Conservation (phyloP, 1,284 basidiomycete genomes). For the Marasmius oreades region DNA sequence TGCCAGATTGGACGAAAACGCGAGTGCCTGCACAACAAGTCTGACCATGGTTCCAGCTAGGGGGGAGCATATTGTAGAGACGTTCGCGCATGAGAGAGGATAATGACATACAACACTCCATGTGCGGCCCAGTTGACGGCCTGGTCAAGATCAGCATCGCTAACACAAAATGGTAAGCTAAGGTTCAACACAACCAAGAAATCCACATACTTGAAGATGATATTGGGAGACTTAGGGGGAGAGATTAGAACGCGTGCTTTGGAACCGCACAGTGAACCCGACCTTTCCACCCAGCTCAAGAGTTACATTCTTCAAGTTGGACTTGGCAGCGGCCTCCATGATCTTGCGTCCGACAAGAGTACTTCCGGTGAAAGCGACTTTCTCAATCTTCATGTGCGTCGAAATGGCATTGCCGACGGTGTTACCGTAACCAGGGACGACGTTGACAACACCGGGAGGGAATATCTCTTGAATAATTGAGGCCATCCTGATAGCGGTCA, state of each 20-base stretch:
- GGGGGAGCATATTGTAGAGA: neutral
- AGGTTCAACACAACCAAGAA: too few relatives aligned
- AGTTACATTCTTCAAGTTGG: constrained; percentile 86
- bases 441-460: constrained; percentile 67
- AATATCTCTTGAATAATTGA: constrained; percentile 54
- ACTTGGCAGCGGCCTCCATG: constrained; percentile 79
- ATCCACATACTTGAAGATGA: constrained; percentile 44
- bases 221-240: constrained; percentile 44
- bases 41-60: constrained; percentile 40
- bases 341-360: constrained; percentile 70
- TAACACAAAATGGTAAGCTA: neutral
- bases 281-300: constrained; percentile 56
- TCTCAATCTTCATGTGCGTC: constrained; percentile 44
- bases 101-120: constrained; percentile 60
- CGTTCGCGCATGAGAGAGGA: neutral
- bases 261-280: too few relatives aligned
- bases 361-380: constrained; percentile 45
- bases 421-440: constrained; percentile 71
- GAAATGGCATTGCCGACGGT: constrained; percentile 62
- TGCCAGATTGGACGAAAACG: constrained; percentile 63
- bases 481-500: constrained; percentile 61
- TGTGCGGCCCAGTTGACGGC: constrained; percentile 71
- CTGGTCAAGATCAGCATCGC: constrained; percentile 57
- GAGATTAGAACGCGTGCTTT: neutral
- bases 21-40: constrained; percentile 67